Percentiles rank a stretch among this genome's conserved stretches.
Conservation (phyloP, 331 rosid genomes). For the Rosa hybrid region DNA sequence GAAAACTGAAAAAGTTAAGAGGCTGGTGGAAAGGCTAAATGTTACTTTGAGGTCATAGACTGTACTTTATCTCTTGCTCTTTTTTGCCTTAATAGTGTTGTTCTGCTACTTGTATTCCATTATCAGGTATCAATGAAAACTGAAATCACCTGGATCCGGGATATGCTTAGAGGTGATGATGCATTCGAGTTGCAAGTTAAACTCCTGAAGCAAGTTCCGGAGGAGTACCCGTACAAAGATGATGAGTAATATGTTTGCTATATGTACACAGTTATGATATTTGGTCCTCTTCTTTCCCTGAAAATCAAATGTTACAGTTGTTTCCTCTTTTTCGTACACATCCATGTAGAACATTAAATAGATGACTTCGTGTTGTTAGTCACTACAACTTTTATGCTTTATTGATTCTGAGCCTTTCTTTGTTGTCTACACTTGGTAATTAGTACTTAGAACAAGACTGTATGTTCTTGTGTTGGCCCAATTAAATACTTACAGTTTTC, state of each 20-base stretch:
- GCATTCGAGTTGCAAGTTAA: constrained; percentile 88
- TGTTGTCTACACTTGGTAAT: neutral
- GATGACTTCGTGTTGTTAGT: neutral
- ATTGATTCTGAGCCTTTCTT: neutral
- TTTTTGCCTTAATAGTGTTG: neutral
- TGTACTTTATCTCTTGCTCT: neutral
- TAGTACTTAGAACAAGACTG: neutral
- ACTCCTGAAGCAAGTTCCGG: constrained; percentile 94
- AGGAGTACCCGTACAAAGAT: constrained; percentile 97
- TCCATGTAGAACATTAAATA: neutral
- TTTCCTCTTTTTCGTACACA: neutral
- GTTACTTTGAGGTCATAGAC: neutral
- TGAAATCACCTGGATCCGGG: constrained; percentile 88
- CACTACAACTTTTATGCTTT: neutral
- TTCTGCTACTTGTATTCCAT: neutral
- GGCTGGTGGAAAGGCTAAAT: neutral
- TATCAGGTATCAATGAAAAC: constrained; percentile 92
- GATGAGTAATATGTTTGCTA: constrained; percentile 57
- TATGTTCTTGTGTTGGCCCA: neutral
- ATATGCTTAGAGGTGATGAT: constrained; percentile 95
- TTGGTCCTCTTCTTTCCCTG: neutral
- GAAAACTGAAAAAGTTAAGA: neutral
- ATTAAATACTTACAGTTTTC: neutral
- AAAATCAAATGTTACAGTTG: constrained; percentile 7
- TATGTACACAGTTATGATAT: constrained; percentile 1